A percentile compares a stretch with the other conserved stretches of the same genome.
Evolutionary conservation across 768 basidiomycete genomes (phyloP).

Genomic region (Lyophyllum atratum): DNA sequence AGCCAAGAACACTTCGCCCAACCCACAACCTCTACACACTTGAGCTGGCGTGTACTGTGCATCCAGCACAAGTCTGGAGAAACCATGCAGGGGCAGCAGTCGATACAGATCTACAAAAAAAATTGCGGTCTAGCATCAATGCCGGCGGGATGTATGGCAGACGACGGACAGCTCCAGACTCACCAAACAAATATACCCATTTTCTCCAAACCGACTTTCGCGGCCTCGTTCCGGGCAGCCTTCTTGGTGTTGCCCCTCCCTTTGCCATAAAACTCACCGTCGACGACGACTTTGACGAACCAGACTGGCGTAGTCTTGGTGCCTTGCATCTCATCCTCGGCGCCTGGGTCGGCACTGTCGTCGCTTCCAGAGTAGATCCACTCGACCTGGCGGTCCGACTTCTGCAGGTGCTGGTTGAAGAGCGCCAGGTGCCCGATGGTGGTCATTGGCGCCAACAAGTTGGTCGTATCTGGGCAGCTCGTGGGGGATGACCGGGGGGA

Average conservation of each 20-base stretch:
- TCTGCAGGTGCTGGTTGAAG: conserved; percentile 79
- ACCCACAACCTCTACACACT: conserved; percentile 65
- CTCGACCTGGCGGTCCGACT: conserved; percentile 56
- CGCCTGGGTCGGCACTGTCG: conserved; percentile 21
- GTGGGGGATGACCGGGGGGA: conserved; percentile 22
- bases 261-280: conserved; percentile 57
- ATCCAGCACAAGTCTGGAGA: conserved; percentile 64
- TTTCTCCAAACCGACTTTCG: conserved; percentile 66
- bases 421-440: conserved; percentile 69
- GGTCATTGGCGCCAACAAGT: conserved; percentile 22
- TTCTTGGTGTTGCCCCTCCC: conserved; percentile 80
- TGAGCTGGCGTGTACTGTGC: conserved; percentile 41
- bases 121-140: neutral
- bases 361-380: conserved; percentile 59
- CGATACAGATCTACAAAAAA: conserved; percentile 4
- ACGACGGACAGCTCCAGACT: conserved; percentile 22
- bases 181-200: conserved; percentile 59
- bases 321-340: conserved; percentile 32
- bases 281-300: conserved; percentile 65
- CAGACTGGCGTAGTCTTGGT: conserved; percentile 76
- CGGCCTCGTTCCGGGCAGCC: conserved; percentile 78
- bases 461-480: conserved; percentile 17
- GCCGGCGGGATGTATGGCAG: neutral
- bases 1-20: conserved; percentile 14
- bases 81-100: conserved; percentile 39